Conservation (phyloP, 306 rosid genomes). For the Gynostemma pentaphyllum region DNA sequence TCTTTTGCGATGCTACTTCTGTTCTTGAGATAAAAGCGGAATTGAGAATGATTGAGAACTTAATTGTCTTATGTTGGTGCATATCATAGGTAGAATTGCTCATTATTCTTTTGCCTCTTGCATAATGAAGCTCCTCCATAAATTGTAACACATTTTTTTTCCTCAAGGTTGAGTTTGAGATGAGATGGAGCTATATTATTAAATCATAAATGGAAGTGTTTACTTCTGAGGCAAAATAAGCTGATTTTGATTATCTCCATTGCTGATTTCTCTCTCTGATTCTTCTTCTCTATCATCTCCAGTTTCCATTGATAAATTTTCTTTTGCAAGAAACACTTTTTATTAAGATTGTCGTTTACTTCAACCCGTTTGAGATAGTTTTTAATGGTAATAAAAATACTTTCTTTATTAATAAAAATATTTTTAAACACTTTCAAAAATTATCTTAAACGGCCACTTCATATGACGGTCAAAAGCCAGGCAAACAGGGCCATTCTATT, state of each 20-base stretch:
- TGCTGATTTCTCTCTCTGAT: neutral
- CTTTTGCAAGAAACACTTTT: neutral
- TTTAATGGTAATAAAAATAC: too few species aligned
- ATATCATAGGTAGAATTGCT: neutral
- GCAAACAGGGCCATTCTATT: too few species aligned
- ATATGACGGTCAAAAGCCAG: too few species aligned
- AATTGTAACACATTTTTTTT: constrained; percentile 5
- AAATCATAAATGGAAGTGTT: constrained; percentile 3
- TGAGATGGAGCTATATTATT: constrained; percentile 8
- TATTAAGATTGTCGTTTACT: too few species aligned
- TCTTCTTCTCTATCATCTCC: neutral
- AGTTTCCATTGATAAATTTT: neutral
- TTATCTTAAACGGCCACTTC: too few species aligned
- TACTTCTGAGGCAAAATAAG: constrained; percentile 5
- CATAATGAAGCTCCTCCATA: constrained; percentile 2
- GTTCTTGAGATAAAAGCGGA: neutral
- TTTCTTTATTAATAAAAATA: too few species aligned
- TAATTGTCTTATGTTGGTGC: neutral
- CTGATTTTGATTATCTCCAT: neutral
- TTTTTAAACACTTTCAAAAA: too few species aligned
- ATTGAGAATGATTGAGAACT: neutral
- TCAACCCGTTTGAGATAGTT: too few species aligned
- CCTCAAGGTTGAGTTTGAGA: neutral
- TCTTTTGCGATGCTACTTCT: neutral
- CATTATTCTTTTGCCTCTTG: constrained; percentile 7